phyloP scores from a whole-genome alignment of 1,139 yeast genomes.

The Geotrichum bryndzae region DNA sequence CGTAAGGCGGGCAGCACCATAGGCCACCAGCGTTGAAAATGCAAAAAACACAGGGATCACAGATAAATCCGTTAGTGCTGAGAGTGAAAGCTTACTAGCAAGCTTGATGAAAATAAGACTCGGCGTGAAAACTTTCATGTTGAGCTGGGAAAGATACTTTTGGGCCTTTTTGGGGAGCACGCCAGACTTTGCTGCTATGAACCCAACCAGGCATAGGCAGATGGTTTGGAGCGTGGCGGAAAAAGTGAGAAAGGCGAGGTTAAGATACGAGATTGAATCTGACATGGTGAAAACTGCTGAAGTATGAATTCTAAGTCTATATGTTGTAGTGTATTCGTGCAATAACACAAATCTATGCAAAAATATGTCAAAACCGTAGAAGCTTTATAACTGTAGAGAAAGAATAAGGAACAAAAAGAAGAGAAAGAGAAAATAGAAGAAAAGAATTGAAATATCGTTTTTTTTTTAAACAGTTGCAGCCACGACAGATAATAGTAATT shows the following conservation, averaged over 20 bases:
- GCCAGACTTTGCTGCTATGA: slow-evolving; percentile 56
- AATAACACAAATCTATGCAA: neutral
- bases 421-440: neutral
- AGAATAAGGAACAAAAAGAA: neutral
- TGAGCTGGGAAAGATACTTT: slow-evolving; percentile 56
- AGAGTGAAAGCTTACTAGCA: slow-evolving; percentile 62
- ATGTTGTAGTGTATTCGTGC: neutral
- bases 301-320: neutral
- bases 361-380: neutral
- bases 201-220: slow-evolving; percentile 64
- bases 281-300: slow-evolving; percentile 6
- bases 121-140: slow-evolving; percentile 77
- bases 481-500: too few species aligned
- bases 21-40: slow-evolving; percentile 57
- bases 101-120: slow-evolving; percentile 73
- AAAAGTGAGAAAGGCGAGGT: slow-evolving; percentile 58
- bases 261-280: slow-evolving; percentile 42
- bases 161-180: slow-evolving; percentile 56
- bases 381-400: neutral
- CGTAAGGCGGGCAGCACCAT: slow-evolving; percentile 46
- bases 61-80: slow-evolving; percentile 60
- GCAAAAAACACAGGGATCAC: slow-evolving; percentile 65
- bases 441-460: neutral
- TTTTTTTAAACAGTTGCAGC: too few species aligned
- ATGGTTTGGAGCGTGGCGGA: slow-evolving; percentile 76